Base-by-base conservation (phyloP, 352 stramenopile genomes). In the Stramenopiles sp. region DNA sequence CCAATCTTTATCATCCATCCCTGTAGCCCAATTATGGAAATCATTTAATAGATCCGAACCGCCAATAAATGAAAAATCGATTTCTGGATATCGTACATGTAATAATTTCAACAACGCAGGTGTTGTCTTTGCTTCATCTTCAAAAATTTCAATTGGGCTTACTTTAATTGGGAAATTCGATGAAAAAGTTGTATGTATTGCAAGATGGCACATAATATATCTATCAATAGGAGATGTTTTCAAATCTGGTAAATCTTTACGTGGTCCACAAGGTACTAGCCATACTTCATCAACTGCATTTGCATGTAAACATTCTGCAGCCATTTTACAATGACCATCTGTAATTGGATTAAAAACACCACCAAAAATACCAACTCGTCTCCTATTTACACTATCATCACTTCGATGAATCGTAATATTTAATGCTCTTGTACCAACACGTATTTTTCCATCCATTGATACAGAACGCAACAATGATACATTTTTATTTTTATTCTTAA, bases 81-180 rank as follows among this genome's bases (percentile, higher is more conserved):
- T 13, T 7, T 76, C 31, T 20, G 65, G 65, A 20, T 76, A 33
- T 13, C 31, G 65, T 7, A 7, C 13, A 7, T 76, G 30, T 20
- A 76, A 76, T 13, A 31, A 78, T 76, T 90, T 33, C 86, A 80
- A 30, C 0, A 80, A 32, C 23, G 31, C 31, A 27, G n/a, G 78
- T 6, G 78, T 80, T 1, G 78, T 23, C 0, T 79, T 1, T 1
- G 78, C 43, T 6, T 79, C 33, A 1, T 30, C 6, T 32, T 31
- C 69, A 31, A 31, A 29, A 32, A 80, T 30, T 43, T 80, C 78
- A 0, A 80, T 32, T 32, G 78, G 78, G 63, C 32, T 31, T 30
- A 80, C 78, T 31, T 65, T 79, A 6, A 80, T 78, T 0, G 78
- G 78, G 1, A 32, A 27, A n/a, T 79, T 31, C 0, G 43, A n/a